Base-by-base conservation (phyloP, 805 yeast genomes). In the Wickerhamomyces rabaulensis region DNA sequence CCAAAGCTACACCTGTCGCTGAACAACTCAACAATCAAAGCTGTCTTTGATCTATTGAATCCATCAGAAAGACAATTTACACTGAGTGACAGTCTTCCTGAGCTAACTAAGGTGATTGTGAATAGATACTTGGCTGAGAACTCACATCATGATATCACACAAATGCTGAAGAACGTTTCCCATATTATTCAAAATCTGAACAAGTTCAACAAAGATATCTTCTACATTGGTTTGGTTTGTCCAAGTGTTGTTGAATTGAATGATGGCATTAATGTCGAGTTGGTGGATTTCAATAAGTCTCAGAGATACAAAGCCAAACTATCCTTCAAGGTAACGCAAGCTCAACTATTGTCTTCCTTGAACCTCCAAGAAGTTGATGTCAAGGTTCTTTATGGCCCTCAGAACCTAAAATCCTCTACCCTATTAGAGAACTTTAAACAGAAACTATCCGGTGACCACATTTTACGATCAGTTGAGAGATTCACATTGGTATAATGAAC, bases 261-360 rank as follows among this genome's bases (percentile, higher is more conserved):
- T 2, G 48, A 52, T 20, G 44, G 42, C 2, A 23, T 58, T 4
- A 22, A 22, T 6, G 45, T 60, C 4, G 42, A 49, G 12, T 22
- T 60, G 6, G 12, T 39, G 13, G 56, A 56, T 4, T 52, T 58
- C 42, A 53, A 56, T 42, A 51, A 45, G 33, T 2, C 21, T 4
- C 46, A 45, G 15, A 53, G 43, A 33, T 57, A 54, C 42, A 58
- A 58, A 29, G 53, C 52, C 1, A 36, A 37, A 2, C 31, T 56
- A 4, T 37, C 27, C 27, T 33, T 58, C 16, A 29, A 20, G 3
- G 39, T 58, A 6, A 41, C 42, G 21, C 51, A 58, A 29, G 26
- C 25, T 1, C 42, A 49, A 12, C 42, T 58, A 13, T 47, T 49
- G 26, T 37, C 39, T 10, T 17, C 20, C 2, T 35, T 38, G 17